Percentiles rank a stretch among this genome's conserved stretches.
Evolutionary conservation across 176 grass and related monocot species (phyloP).

Genomic region (Microstegium vimineum): DNA sequence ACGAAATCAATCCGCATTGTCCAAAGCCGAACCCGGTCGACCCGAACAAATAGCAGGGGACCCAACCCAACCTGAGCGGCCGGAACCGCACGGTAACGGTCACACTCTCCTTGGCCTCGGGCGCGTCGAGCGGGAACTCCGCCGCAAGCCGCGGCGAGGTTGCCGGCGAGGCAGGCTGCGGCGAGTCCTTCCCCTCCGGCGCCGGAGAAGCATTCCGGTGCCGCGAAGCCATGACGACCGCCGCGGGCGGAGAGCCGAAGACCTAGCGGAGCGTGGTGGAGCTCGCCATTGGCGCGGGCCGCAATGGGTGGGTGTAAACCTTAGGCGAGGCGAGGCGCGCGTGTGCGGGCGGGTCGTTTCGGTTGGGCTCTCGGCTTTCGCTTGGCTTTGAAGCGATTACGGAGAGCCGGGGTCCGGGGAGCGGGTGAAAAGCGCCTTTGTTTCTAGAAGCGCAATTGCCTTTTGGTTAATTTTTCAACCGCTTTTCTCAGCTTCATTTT

Average conservation of each 20-base stretch:
- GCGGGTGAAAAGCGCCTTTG: slow-evolving; percentile 10
- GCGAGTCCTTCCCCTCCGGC: background rate
- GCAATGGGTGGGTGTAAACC: background rate
- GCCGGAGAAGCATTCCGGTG: slow-evolving; percentile 31
- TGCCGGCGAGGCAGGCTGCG: slow-evolving; percentile 29
- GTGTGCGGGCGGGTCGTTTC: background rate
- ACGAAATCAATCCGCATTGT: slow-evolving; percentile 24
- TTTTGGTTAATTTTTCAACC: slow-evolving; percentile 19
- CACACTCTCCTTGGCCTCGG: slow-evolving; percentile 62
- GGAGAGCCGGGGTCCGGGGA: background rate
- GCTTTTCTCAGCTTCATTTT: background rate
- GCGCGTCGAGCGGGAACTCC: background rate
- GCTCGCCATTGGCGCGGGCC: background rate
- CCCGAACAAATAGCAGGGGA: background rate
- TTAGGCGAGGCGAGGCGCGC: background rate
- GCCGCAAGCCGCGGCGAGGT: background rate
- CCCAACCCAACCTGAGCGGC: slow-evolving; percentile 56
- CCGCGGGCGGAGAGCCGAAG: background rate
- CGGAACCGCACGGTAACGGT: slow-evolving; percentile 85
- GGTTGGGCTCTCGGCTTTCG: background rate
- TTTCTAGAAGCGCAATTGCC: background rate
- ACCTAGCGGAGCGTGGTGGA: slow-evolving; percentile 1
- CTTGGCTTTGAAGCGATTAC: slow-evolving; percentile 34
- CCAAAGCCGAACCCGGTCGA: slow-evolving; percentile 8
- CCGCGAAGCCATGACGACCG: slow-evolving; percentile 26